phyloP scores from a whole-genome alignment of 106 monocot species.

The Iris macrosiphon region DNA sequence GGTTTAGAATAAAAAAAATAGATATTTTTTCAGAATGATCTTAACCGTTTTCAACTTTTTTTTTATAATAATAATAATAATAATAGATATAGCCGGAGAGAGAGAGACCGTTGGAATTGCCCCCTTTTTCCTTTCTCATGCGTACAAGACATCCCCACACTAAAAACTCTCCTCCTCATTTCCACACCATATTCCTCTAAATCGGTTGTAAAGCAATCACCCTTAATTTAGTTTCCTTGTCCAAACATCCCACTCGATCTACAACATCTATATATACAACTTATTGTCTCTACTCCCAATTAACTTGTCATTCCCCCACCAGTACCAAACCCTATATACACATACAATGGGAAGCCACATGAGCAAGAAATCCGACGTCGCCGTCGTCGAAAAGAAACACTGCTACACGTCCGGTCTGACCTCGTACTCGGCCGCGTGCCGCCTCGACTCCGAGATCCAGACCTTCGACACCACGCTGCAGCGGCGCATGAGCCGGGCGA shows the following conservation, averaged over 20 bases:
- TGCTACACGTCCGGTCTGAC: slow-evolving; percentile 9
- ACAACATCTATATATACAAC: neutral
- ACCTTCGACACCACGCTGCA: slow-evolving; percentile 33
- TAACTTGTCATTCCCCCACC: neutral
- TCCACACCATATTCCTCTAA: too few species aligned
- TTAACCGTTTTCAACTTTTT: too few species aligned
- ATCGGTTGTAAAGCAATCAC: too few species aligned
- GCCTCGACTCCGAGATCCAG: slow-evolving; percentile 22
- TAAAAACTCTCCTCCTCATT: too few species aligned
- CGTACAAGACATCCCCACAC: too few species aligned
- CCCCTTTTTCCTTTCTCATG: too few species aligned
- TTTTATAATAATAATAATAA: too few species aligned
- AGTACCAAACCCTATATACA: neutral
- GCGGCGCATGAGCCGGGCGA: slow-evolving; percentile 20
- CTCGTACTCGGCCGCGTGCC: slow-evolving; percentile 32
- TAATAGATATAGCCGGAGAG: too few species aligned
- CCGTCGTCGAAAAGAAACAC: neutral
- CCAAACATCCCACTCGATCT: neutral
- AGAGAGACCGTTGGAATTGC: too few species aligned
- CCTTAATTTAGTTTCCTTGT: neutral
- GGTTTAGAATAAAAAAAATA: too few species aligned
- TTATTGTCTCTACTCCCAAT: too few species aligned
- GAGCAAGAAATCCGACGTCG: slow-evolving; percentile 17
- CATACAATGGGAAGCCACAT: slow-evolving; percentile 19
- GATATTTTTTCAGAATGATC: too few species aligned